Percentiles rank a stretch among this genome's conserved stretches.
phyloP scores from a whole-genome alignment of 106 monocot species.

The Dactylorhiza incarnata region DNA sequence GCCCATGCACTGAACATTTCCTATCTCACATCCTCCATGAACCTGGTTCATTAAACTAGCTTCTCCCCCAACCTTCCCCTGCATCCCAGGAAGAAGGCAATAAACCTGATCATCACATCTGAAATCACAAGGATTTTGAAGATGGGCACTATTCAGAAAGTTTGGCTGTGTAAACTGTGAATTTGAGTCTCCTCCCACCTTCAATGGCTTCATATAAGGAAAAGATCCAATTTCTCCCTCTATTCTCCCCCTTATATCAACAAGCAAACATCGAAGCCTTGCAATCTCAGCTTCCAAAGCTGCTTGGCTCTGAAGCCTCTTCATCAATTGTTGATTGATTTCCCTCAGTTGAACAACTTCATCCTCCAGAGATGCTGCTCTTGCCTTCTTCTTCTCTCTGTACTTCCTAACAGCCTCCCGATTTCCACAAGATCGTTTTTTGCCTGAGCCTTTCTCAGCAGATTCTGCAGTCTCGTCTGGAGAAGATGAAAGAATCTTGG shows the following conservation, averaged over 20 bases:
- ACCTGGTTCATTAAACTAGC: constrained; percentile 24
- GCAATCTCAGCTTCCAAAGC: constrained; percentile 71
- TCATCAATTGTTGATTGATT: constrained; percentile 59
- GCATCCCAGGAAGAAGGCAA: constrained; percentile 32
- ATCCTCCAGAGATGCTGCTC: constrained; percentile 70
- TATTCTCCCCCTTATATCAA: constrained; percentile 91
- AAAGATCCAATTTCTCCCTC: constrained; percentile 85
- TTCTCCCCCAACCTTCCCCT: constrained; percentile 31
- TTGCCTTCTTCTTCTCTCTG: constrained; percentile 85
- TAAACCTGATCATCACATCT: constrained; percentile 53
- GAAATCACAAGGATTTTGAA: constrained; percentile 53
- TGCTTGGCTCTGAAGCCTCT: constrained; percentile 43
- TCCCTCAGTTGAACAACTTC: constrained; percentile 61
- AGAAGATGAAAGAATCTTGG: constrained; percentile 58
- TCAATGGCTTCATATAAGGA: constrained; percentile 61
- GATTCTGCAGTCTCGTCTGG: constrained; percentile 38
- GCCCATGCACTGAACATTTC: constrained; percentile 47
- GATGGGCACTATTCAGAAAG: constrained; percentile 30
- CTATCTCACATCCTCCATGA: constrained; percentile 46
- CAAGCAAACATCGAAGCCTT: constrained; percentile 75
- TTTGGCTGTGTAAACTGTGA: constrained; percentile 6
- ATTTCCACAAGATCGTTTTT: constrained; percentile 53
- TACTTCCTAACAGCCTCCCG: constrained; percentile 80
- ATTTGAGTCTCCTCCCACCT: constrained; percentile 17
- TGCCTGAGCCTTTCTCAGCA: constrained; percentile 27